Evolutionary conservation across 148 eudicot species (phyloP).

Genomic region (Tetragonia tetragonoides): DNA sequence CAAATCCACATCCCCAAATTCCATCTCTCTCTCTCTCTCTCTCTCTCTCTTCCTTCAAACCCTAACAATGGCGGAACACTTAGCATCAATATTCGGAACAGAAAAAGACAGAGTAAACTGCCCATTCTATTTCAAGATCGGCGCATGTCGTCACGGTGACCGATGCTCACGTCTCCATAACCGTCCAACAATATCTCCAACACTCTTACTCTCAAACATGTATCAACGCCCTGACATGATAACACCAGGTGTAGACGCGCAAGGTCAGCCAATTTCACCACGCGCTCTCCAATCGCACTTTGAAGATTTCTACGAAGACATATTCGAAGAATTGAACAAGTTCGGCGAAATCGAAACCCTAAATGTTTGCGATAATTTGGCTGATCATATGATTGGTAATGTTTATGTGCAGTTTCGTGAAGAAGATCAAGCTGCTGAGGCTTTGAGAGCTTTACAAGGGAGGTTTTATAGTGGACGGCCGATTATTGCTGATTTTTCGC

Average conservation of each 20-base stretch:
- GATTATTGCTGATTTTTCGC: conserved; percentile 72
- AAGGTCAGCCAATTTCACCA: conserved; percentile 66
- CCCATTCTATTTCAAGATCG: conserved; percentile 83
- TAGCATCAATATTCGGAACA: conserved; percentile 76
- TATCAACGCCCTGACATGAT: conserved; percentile 81
- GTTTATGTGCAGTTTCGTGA: conserved; percentile 76
- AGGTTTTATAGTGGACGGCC: conserved; percentile 69
- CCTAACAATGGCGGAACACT: conserved; percentile 64
- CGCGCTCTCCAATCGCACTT: conserved; percentile 56
- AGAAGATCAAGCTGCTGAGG: conserved; percentile 72
- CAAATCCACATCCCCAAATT: neutral
- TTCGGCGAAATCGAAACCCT: conserved; percentile 72
- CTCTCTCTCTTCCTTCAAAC: too few relatives aligned
- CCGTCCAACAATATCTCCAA: conserved; percentile 60
- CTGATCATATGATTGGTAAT: conserved; percentile 83
- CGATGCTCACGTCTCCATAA: conserved; percentile 78
- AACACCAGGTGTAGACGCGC: conserved; percentile 75
- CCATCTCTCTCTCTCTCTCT: neutral
- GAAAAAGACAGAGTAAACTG: conserved; percentile 81
- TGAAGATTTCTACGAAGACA: conserved; percentile 71
- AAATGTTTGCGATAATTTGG: conserved; percentile 71
- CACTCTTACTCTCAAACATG: conserved; percentile 70
- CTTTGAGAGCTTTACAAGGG: conserved; percentile 49
- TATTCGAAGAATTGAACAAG: conserved; percentile 62
- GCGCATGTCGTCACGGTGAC: conserved; percentile 77